Base-by-base conservation (phyloP, 129 eudicot genomes). In the Cynara cardunculus region DNA sequence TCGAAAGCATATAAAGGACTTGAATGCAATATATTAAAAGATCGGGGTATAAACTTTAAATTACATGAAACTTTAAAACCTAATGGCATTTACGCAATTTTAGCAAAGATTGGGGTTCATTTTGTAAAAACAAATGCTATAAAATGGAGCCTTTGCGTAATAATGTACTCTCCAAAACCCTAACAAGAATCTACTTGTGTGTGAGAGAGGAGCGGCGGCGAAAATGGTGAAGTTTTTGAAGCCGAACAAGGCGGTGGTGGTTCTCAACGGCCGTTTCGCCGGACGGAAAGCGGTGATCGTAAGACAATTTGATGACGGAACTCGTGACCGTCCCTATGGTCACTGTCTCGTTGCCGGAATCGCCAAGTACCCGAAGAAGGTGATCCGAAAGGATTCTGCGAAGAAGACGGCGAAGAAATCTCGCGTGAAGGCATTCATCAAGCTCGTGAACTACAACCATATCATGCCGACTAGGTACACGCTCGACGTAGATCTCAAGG, bases 141-240 rank as follows among this genome's bases (percentile, higher is more conserved):
- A 82, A 75, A 76, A 49, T 0, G 5, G 11, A 24, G 21, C 25
- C 37, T 32, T 31, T 1, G 14, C 66, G 41, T 32, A 25, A 24
- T 18, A 28, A 3, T 24, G 10, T 4, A 56, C 6, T 5, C 65
- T 27, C 21, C n/a, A 25, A 70, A 80, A 76, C 85, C 85, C 85
- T 81, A 81, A 80, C 70, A 71, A 76, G 25, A 56, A 34, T 70
- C 82, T 69, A 13, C 65, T 26, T 16, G 25, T 59, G 3, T 18
- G 73, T 37, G 41, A 69, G 62, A 41, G 53, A 37, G 44, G 2
- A 9, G 72, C 83, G 79, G 83, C 86, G 86, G 81, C 78, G 81
- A 85, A 70, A 66, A 88, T 88, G 91, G 91, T 87, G 88, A 88
- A 88, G 83, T 88, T 88, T 41, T 34, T 88, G 74, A 88, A 88